Percentiles rank a stretch among this genome's conserved stretches.
These are phyloP conservation scores for Eucalyptus pumila DNA, from an alignment of 345 rosid genomes.

Conservation along the genomic window DNA sequence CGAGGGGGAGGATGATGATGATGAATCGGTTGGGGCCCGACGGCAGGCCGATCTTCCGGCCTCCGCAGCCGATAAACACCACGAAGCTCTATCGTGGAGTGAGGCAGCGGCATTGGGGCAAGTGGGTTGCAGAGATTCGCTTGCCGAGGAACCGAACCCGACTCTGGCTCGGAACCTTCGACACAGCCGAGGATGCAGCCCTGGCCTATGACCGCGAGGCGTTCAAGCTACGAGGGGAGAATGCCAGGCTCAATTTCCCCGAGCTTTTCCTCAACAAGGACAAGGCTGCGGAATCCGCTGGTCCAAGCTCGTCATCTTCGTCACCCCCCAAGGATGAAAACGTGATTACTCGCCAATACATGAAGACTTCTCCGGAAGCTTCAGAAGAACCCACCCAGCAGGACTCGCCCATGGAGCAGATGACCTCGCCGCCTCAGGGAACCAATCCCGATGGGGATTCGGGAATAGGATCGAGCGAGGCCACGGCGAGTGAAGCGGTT, in stretches of 20 bases:
- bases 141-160: conserved; percentile 84
- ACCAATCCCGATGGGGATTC: background rate
- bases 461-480: background rate
- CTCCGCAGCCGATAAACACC: conserved; percentile 58
- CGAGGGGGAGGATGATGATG: conserved; percentile 74
- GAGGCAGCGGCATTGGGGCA: conserved; percentile 95
- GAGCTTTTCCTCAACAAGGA: conserved; percentile 62
- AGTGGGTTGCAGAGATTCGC: conserved; percentile 99
- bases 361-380: conserved; percentile 3
- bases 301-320: conserved; percentile 9
- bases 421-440: background rate
- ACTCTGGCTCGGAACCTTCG: conserved; percentile 96
- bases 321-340: background rate
- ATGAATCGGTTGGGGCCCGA: conserved; percentile 60
- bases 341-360: background rate
- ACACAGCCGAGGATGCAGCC: conserved; percentile 90
- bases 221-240: conserved; percentile 74
- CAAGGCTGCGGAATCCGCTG: conserved; percentile 5
- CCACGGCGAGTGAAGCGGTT: background rate
- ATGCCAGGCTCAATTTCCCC: conserved; percentile 81
- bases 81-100: conserved; percentile 90
- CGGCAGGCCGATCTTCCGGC: conserved; percentile 34
- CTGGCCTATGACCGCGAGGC: conserved; percentile 92
- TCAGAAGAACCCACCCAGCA: background rate
- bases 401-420: background rate